These are phyloP conservation scores for Dissophora ornata DNA, from an alignment of 192 early-diverging fungal species.

Conservation along the genomic window DNA sequence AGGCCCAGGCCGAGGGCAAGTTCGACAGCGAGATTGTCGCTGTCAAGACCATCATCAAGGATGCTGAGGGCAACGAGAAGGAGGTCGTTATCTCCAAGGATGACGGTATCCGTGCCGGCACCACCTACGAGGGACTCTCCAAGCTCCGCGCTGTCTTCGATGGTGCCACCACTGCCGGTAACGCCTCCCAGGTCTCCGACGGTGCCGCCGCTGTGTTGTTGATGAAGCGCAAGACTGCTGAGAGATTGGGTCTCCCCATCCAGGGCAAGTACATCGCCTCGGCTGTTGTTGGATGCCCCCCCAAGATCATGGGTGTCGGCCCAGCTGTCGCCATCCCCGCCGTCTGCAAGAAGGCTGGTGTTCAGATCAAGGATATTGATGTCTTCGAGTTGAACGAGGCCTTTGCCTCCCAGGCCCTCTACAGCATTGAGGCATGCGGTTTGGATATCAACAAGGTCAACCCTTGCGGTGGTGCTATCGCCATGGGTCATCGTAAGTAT, in stretches of 20 bases:
- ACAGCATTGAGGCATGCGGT: conserved; percentile 88
- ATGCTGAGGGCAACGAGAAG: conserved; percentile 84
- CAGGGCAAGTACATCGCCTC: conserved; percentile 90
- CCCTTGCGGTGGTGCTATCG: conserved; percentile 98
- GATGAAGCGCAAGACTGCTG: conserved; percentile 92
- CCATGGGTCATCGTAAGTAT: conserved; percentile 88
- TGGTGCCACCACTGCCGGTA: conserved; percentile 93
- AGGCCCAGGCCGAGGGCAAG: conserved; percentile 89
- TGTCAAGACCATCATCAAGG: conserved; percentile 75
- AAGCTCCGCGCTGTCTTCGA: conserved; percentile 93
- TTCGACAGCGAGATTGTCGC: conserved; percentile 95
- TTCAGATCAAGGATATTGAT: conserved; percentile 83
- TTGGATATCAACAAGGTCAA: conserved; percentile 94
- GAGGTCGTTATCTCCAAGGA: conserved; percentile 82
- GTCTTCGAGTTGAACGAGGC: conserved; percentile 97
- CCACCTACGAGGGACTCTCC: conserved; percentile 81
- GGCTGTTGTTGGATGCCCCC: conserved; percentile 91
- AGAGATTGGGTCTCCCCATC: conserved; percentile 86
- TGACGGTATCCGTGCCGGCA: conserved; percentile 90
- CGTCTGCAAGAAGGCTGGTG: conserved; percentile 82
- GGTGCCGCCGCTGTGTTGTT: conserved; percentile 96
- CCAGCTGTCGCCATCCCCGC: conserved; percentile 95
- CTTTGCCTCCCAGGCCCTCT: conserved; percentile 97
- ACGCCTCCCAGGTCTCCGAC: conserved; percentile 98
- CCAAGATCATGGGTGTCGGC: conserved; percentile 96